Evolutionary conservation across 2,329 filamentous ascomycete genomes (phyloP).

Genomic region (Verruconis gallopava): DNA sequence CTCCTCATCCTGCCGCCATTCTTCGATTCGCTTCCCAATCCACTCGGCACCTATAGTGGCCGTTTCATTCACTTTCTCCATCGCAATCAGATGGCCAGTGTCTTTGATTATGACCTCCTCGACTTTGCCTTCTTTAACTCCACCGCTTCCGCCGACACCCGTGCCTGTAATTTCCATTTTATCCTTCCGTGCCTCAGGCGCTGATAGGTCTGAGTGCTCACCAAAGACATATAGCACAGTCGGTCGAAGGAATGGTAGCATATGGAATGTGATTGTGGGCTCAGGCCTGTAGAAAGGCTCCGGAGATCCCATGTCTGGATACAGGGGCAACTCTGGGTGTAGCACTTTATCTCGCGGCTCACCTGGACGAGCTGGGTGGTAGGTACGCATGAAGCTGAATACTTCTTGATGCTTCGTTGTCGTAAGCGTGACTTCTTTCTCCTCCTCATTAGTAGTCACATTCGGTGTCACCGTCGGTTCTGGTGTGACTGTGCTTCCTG

Average conservation of each 20-base stretch:
- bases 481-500: constrained; percentile 5
- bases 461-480: constrained; percentile 16
- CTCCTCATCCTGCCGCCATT: constrained; percentile 22
- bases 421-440: constrained; percentile 51
- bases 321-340: constrained; percentile 27
- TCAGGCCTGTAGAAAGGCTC: constrained; percentile 56
- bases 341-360: constrained; percentile 27
- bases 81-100: constrained; percentile 68
- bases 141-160: constrained; percentile 55
- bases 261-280: constrained; percentile 40
- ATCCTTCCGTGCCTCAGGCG: constrained; percentile 35
- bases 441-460: constrained; percentile 17
- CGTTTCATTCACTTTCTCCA: constrained; percentile 59
- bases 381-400: constrained; percentile 58
- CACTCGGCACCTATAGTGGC: constrained; percentile 39
- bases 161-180: constrained; percentile 53
- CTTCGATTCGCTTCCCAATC: constrained; percentile 24
- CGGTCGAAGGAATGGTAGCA: constrained; percentile 49
- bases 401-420: constrained; percentile 86
- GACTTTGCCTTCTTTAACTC: constrained; percentile 52
- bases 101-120: constrained; percentile 49
- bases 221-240: constrained; percentile 60
- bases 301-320: constrained; percentile 11
- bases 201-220: constrained; percentile 43
- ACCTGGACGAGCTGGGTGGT: constrained; percentile 32